Evolutionary conservation across 2,329 filamentous ascomycete genomes (phyloP), one percentile per base, ranked within the genome.

Genomic region (Cladophialophora immunda): DNA sequence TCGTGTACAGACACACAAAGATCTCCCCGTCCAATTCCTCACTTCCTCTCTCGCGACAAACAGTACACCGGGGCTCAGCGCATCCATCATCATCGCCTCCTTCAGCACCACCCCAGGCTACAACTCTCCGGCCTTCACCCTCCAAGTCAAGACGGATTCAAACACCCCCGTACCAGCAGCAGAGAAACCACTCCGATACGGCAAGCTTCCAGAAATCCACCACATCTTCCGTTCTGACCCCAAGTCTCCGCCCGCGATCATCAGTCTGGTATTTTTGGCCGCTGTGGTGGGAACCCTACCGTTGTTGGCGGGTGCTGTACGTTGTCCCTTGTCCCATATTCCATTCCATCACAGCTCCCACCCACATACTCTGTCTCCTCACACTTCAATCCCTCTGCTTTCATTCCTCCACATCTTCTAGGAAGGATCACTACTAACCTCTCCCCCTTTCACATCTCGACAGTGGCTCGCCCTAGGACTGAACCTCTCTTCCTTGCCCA

Each of bases 171-270:
- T 87, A 17, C 83, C 88, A 22, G 80, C 84, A 64, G 86, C 89
- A 74, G 86, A 92, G 73, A 83, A 87, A 72, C 89, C 92, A 9
- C 80, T 94, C 71, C 90, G 94, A 80, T 98, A 97, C 80, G 91
- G 91, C 76, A 92, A 92, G 81, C 87, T 89, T 72, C 83, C 88
- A 9, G 91, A 96, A 80, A 97, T 99, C 77, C 87, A 92, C 82
- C 95, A 99, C 83, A 92, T 91, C 74, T 99, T 98, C 88, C 89
- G 88, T 70, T 80, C 84, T 15, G 93, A 94, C 74, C 88, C 93
- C 53, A 87, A 87, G 79, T 97, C 88, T 79, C 93, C 94, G 25
- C 92, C 93, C 55, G 88, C 89, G 78, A 77, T 95, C 68, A 86
- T 98, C 70, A 94, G 92, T 1, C 75, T 95, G 58, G 83, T 91